Conservation (phyloP, 2,329 filamentous ascomycete genomes). For the Penicillium psychrosexuale region DNA sequence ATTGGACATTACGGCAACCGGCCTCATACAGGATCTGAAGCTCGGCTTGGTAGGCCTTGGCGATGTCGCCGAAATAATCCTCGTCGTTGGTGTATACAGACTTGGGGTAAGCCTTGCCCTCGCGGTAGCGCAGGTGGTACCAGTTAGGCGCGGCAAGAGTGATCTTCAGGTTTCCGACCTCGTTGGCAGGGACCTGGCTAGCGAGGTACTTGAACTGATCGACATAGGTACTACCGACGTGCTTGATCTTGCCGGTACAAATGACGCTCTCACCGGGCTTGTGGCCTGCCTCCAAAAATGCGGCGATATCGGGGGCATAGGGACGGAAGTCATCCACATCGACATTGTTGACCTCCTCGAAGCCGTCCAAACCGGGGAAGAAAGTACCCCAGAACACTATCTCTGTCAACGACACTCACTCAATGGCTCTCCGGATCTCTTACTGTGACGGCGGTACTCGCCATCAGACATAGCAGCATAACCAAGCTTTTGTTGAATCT, state of each 20-base stretch:
- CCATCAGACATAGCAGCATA: constrained; percentile 65
- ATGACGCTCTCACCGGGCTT: constrained; percentile 57
- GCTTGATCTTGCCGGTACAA: constrained; percentile 57
- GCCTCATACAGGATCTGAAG: constrained; percentile 60
- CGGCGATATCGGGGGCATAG: constrained; percentile 61
- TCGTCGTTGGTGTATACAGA: constrained; percentile 56
- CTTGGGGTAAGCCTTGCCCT: constrained; percentile 55
- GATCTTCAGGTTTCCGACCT: constrained; percentile 65
- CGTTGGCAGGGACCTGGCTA: constrained; percentile 56
- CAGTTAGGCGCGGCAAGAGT: constrained; percentile 66
- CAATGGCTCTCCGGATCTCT: constrained; percentile 1
- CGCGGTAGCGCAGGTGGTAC: constrained; percentile 64
- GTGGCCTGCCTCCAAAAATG: constrained; percentile 57
- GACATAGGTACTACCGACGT: constrained; percentile 55
- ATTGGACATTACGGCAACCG: constrained; percentile 64
- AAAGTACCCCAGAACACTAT: constrained; percentile 58
- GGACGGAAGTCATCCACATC: constrained; percentile 53
- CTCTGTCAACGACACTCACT: not conserved
- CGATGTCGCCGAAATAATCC: constrained; percentile 64
- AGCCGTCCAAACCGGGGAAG: constrained; percentile 54
- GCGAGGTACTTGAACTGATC: constrained; percentile 61
- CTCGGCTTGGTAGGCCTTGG: constrained; percentile 64
- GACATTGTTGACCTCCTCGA: constrained; percentile 51
- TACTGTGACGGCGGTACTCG: constrained; percentile 58
- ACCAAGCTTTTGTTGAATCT: constrained; percentile 61